Conservation (phyloP, 2,329 filamentous ascomycete genomes). For the Sporothrix dimorphospora region DNA sequence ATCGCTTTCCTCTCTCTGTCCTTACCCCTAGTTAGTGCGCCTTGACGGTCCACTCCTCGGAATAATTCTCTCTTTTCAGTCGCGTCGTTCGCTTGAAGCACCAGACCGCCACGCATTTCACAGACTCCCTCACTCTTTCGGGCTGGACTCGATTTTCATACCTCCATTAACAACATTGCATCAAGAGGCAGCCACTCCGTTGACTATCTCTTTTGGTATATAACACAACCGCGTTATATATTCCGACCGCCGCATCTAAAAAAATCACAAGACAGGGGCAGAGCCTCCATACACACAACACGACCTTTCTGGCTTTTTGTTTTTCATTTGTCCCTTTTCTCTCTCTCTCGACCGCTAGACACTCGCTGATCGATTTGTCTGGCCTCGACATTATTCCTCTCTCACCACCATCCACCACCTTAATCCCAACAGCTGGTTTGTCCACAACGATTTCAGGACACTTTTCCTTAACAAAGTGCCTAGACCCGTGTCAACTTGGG, state of each 20-base stretch:
- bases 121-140: constrained; percentile 35
- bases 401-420: not conserved
- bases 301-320: not conserved
- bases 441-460: constrained; percentile 25
- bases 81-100: constrained; percentile 39
- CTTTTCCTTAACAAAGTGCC: not conserved
- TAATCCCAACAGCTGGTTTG: constrained; percentile 31
- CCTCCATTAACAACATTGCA: constrained; percentile 11
- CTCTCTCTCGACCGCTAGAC: constrained; percentile 7
- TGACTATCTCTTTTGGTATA: constrained; percentile 13
- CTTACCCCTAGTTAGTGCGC: constrained; percentile 33
- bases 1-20: constrained; percentile 21
- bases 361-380: constrained; percentile 28
- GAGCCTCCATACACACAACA: constrained; percentile 31
- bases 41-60: constrained; percentile 36
- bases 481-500: constrained; percentile 19
- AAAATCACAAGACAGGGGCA: constrained; percentile 31
- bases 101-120: constrained; percentile 31
- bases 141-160: constrained; percentile 41
- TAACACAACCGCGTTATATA: constrained; percentile 21
- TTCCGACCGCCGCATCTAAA: not conserved
- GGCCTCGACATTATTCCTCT: not conserved
- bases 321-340: constrained; percentile 5
- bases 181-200: not conserved
- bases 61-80: constrained; percentile 25